A percentile compares a stretch with the other conserved stretches of the same genome.
phyloP scores from a whole-genome alignment of 768 basidiomycete species.

The Hortiboletus campestris region DNA sequence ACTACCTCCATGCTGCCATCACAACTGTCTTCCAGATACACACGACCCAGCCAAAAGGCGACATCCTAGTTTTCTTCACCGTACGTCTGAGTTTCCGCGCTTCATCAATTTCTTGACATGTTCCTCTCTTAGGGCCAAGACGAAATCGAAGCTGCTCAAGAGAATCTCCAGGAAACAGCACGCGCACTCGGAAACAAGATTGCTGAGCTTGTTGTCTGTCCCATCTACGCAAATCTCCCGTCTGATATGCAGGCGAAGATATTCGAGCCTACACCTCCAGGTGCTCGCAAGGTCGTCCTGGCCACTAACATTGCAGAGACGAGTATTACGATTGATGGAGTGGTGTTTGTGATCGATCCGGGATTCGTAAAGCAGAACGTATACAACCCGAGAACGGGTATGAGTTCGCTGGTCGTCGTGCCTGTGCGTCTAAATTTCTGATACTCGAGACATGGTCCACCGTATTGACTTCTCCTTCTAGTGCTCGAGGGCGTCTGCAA shows the following conservation, averaged over 20 bases:
- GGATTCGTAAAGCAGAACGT: slow-evolving; percentile 99
- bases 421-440: slow-evolving; percentile 58
- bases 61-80: slow-evolving; percentile 96
- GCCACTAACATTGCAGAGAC: slow-evolving; percentile 99
- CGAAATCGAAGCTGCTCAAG: slow-evolving; percentile 96
- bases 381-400: slow-evolving; percentile 97
- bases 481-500: slow-evolving; percentile 97
- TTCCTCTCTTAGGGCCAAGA: slow-evolving; percentile 73
- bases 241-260: slow-evolving; percentile 99
- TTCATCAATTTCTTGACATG: neutral
- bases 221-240: slow-evolving; percentile 98
- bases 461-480: slow-evolving; percentile 27
- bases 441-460: neutral
- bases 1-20: slow-evolving; percentile 97
- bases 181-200: slow-evolving; percentile 96
- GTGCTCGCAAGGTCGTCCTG: slow-evolving; percentile 94
- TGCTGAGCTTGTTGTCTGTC: slow-evolving; percentile 89
- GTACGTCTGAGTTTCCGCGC: slow-evolving; percentile 41
- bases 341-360: slow-evolving; percentile 98
- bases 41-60: slow-evolving; percentile 96
- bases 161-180: slow-evolving; percentile 93
- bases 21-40: slow-evolving; percentile 99
- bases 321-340: slow-evolving; percentile 98
- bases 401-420: slow-evolving; percentile 95
- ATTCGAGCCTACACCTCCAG: slow-evolving; percentile 97